Evolutionary conservation across 805 yeast genomes (phyloP).

Genomic region (Lachancea nothofagi): DNA sequence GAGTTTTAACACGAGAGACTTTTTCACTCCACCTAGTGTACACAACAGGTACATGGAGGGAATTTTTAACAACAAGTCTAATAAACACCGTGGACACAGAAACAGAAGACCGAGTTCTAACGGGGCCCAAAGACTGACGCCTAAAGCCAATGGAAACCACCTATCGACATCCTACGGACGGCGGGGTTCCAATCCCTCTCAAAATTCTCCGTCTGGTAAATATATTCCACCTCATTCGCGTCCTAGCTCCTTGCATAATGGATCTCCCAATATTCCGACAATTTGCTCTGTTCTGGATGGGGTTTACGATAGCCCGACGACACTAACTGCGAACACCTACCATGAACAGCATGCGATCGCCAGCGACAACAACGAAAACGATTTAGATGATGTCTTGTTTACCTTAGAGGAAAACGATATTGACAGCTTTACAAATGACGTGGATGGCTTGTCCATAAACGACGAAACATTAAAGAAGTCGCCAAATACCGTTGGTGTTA

Average conservation of each 20-base stretch:
- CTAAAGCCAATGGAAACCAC: conserved; percentile 6
- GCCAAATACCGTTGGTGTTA: neutral
- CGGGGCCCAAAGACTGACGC: conserved; percentile 12
- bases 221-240: conserved; percentile 72
- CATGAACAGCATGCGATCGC: conserved; percentile 21
- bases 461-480: conserved; percentile 12
- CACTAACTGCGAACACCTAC: conserved; percentile 32
- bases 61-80: conserved; percentile 42
- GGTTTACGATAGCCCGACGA: conserved; percentile 16
- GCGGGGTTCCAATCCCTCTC: conserved; percentile 16
- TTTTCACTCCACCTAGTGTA: conserved; percentile 72
- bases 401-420: conserved; percentile 33
- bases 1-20: conserved; percentile 59
- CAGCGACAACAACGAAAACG: conserved; percentile 18
- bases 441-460: conserved; percentile 21
- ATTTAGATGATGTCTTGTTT: conserved; percentile 32
- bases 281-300: conserved; percentile 21
- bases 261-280: conserved; percentile 20
- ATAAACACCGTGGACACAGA: conserved; percentile 21
- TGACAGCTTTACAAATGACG: conserved; percentile 24
- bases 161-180: conserved; percentile 6
- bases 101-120: conserved; percentile 17
- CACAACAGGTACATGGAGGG: conserved; percentile 64
- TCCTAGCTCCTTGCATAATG: conserved; percentile 14
- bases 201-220: conserved; percentile 41